A percentile compares a stretch with the other conserved stretches of the same genome.
Conservation (phyloP, 2,329 filamentous ascomycete species). For the Sclerotinia borealis region DNA sequence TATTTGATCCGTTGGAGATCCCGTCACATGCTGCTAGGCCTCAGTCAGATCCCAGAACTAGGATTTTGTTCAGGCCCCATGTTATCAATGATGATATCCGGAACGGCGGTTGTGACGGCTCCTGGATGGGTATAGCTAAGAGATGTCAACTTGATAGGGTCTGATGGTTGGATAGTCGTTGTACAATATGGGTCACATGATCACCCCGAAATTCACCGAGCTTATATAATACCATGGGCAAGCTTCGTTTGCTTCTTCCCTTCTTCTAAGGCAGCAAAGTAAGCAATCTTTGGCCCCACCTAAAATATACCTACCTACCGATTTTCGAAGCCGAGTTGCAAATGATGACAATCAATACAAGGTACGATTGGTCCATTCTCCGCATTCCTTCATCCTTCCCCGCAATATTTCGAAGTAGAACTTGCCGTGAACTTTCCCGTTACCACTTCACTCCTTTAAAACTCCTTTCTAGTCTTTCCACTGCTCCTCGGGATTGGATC, state of each 20-base stretch:
- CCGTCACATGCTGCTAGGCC: background rate
- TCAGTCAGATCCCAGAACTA: background rate
- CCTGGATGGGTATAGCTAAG: background rate
- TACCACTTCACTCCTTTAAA: background rate
- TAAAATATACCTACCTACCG: constrained; percentile 12
- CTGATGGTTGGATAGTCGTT: background rate
- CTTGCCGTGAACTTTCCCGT: constrained; percentile 10
- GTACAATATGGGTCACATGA: too few relatives aligned
- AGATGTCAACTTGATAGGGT: background rate
- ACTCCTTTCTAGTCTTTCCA: background rate
- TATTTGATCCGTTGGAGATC: background rate
- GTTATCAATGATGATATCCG: background rate
- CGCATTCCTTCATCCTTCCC: background rate
- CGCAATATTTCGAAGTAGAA: constrained; percentile 4
- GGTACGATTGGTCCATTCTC: background rate
- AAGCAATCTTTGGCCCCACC: background rate
- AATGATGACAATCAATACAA: background rate
- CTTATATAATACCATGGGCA: background rate
- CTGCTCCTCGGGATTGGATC: background rate
- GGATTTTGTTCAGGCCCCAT: too few relatives aligned
- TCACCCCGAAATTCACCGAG: background rate
- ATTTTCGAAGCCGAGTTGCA: constrained; percentile 10
- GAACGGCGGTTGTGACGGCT: background rate
- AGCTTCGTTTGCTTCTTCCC: background rate
- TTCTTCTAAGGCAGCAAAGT: background rate